These are phyloP conservation scores for Pseudocercospora macadamiae DNA, from an alignment of 2,329 filamentous ascomycete species.

Conservation along the genomic window DNA sequence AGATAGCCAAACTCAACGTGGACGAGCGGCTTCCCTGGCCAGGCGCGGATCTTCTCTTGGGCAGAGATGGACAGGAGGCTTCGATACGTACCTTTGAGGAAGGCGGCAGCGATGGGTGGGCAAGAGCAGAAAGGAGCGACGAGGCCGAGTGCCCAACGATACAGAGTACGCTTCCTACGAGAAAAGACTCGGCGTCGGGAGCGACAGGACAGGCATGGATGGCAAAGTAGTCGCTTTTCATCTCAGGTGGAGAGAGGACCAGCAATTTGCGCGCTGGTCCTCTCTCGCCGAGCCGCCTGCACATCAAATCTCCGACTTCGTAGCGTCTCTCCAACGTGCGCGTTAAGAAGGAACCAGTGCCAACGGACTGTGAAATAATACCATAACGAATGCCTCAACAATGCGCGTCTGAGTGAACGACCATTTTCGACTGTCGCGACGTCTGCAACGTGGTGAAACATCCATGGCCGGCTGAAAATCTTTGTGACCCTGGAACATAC, in stretches of 20 bases:
- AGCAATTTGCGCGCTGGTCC: not conserved
- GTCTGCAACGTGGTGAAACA: not conserved
- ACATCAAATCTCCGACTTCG: not conserved
- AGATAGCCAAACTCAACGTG: constrained; percentile 9
- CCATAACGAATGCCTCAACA: too few species aligned
- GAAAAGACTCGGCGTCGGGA: not conserved
- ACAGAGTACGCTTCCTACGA: not conserved
- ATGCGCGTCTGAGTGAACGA: too few species aligned
- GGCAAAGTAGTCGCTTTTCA: not conserved
- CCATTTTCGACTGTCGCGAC: not conserved
- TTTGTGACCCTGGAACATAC: not conserved
- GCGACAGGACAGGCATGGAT: not conserved
- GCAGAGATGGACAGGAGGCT: not conserved
- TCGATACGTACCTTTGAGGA: not conserved
- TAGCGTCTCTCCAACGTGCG: not conserved
- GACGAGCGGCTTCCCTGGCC: constrained; percentile 1
- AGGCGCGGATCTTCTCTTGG: constrained; percentile 11
- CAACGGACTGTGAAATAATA: not conserved
- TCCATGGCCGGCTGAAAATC: not conserved
- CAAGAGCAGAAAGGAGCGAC: not conserved
- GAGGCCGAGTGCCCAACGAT: not conserved
- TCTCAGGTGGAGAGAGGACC: not conserved
- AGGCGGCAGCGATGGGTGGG: too few species aligned
- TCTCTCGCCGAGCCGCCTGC: not conserved
- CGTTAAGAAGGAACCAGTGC: not conserved